Conservation (phyloP, 2,329 filamentous ascomycete genomes). For the Berkeleyomyces basicola region DNA sequence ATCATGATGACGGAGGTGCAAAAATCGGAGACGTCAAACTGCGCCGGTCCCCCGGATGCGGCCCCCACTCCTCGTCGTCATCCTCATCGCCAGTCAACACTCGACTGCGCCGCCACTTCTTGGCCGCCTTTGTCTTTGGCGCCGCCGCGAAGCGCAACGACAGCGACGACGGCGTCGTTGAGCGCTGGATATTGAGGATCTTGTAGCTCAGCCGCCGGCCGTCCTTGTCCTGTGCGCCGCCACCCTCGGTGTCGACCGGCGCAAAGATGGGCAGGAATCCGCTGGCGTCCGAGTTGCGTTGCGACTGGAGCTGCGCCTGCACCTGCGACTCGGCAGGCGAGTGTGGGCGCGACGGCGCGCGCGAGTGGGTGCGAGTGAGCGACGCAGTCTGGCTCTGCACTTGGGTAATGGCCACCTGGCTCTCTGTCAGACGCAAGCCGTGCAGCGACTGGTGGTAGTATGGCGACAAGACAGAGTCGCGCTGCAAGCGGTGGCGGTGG, state of each 20-base stretch:
- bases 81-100: not conserved
- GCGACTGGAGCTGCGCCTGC: not conserved
- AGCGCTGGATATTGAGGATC: slow-evolving; percentile 9
- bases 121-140: slow-evolving; percentile 2
- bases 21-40: slow-evolving; percentile 6
- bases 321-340: not conserved
- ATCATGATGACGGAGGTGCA: not conserved
- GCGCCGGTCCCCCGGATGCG: slow-evolving; percentile 9
- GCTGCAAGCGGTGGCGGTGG: slow-evolving; percentile 2
- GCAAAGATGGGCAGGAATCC: slow-evolving; percentile 12
- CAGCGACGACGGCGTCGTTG: slow-evolving; percentile 9
- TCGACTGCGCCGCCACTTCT: not conserved
- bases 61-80: slow-evolving; percentile 4
- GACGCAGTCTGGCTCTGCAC: not conserved
- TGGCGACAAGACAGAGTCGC: not conserved
- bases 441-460: not conserved
- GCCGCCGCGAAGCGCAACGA: slow-evolving; percentile 11
- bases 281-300: slow-evolving; percentile 3
- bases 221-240: slow-evolving; percentile 4
- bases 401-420: not conserved
- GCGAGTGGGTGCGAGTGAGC: not conserved
- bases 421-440: not conserved
- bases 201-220: slow-evolving; percentile 11
- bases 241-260: slow-evolving; percentile 1
- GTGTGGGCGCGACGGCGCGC: not conserved